Evolutionary conservation across 768 basidiomycete genomes (phyloP).

Genomic region (Tulasnella sp.): DNA sequence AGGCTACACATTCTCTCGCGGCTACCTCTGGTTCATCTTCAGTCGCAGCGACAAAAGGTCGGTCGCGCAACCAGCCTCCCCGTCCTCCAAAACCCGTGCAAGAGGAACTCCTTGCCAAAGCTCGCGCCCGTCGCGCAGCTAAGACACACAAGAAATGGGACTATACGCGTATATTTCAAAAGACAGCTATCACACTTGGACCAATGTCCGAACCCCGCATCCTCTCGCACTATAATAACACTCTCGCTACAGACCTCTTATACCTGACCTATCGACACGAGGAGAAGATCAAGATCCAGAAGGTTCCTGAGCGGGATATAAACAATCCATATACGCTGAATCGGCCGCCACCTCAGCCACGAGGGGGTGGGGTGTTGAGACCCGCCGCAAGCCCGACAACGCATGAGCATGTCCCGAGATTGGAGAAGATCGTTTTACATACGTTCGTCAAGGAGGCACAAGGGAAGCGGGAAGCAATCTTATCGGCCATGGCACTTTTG

Average conservation of each 20-base stretch:
- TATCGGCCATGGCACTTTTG: conserved; percentile 80
- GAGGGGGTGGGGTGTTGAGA: conserved; percentile 50
- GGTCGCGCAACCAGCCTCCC: conserved; percentile 1
- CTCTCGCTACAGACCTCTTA: conserved; percentile 79
- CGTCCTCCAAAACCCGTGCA: conserved; percentile 7
- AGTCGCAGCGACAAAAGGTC: conserved; percentile 2
- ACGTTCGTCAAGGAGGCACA: conserved; percentile 76
- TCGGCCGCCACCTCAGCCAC: conserved; percentile 58
- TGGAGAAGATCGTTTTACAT: conserved; percentile 81
- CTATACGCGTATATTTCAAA: conserved; percentile 17
- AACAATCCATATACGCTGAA: conserved; percentile 74
- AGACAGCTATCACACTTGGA: conserved; percentile 26
- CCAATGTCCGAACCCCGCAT: conserved; percentile 44
- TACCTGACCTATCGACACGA: conserved; percentile 87
- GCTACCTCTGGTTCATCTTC: neutral
- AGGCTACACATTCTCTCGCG: neutral
- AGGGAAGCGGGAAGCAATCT: conserved; percentile 53
- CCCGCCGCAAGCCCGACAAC: conserved; percentile 44
- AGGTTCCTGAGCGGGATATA: conserved; percentile 40
- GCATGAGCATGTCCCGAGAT: conserved; percentile 53
- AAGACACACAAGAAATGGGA: conserved; percentile 14
- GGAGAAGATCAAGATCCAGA: conserved; percentile 19
- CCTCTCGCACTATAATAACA: conserved; percentile 69
- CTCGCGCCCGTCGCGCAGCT: neutral
- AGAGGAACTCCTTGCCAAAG: neutral